phyloP scores from a whole-genome alignment of 2,329 filamentous ascomycete genomes.

The Paradendryphiella salina region DNA sequence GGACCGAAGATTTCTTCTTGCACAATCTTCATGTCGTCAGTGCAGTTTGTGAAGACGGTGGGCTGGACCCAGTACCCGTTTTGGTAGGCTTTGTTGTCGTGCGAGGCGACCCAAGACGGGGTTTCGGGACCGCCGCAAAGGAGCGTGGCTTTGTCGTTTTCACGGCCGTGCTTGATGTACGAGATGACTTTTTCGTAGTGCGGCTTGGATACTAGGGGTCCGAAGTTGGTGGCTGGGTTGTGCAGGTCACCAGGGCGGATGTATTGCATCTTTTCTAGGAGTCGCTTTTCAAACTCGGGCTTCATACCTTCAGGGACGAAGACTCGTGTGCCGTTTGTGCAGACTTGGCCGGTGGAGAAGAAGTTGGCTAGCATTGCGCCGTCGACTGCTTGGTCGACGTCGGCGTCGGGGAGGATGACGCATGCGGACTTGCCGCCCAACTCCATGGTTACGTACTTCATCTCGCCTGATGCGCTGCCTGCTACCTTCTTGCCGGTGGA shows the following conservation, averaged over 20 bases:
- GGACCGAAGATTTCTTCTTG: constrained; percentile 88
- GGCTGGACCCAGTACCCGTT: constrained; percentile 83
- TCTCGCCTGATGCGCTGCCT: constrained; percentile 69
- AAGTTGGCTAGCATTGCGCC: constrained; percentile 94
- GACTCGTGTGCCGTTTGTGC: constrained; percentile 88
- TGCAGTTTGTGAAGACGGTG: constrained; percentile 85
- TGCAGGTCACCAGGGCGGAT: constrained; percentile 74
- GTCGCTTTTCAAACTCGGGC: constrained; percentile 65
- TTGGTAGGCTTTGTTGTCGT: constrained; percentile 48
- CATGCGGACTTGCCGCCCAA: constrained; percentile 84
- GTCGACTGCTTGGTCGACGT: constrained; percentile 78
- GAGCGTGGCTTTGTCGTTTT: constrained; percentile 72
- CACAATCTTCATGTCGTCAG: constrained; percentile 76
- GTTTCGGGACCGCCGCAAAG: constrained; percentile 71
- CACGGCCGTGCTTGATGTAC: constrained; percentile 76
- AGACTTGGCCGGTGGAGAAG: constrained; percentile 87
- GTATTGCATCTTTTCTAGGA: constrained; percentile 70
- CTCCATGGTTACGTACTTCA: constrained; percentile 94
- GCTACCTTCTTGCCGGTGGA: constrained; percentile 82
- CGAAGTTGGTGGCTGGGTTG: constrained; percentile 76
- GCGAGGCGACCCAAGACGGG: constrained; percentile 53
- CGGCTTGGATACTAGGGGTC: constrained; percentile 73
- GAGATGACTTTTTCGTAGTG: constrained; percentile 77
- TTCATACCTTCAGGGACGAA: constrained; percentile 74
- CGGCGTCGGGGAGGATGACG: constrained; percentile 77